These are phyloP conservation scores for Mycena capillaripes DNA, from an alignment of 768 basidiomycete species.

Conservation along the genomic window DNA sequence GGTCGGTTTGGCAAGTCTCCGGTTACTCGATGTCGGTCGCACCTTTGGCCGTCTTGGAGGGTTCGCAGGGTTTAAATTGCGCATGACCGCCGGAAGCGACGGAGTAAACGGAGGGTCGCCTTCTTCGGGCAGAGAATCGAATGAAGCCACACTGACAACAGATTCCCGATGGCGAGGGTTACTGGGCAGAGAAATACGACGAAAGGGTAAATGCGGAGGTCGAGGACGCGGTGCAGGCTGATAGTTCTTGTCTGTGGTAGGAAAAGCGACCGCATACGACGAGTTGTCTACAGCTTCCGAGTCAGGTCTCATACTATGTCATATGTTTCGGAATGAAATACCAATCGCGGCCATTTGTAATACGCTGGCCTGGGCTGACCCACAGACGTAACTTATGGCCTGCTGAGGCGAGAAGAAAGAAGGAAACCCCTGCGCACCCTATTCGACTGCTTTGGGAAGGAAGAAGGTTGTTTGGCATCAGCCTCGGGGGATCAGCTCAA, in stretches of 20 bases:
- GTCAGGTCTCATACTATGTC: conserved; percentile 19
- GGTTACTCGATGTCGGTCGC: conserved; percentile 53
- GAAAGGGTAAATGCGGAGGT: conserved; percentile 69
- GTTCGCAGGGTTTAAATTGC: conserved; percentile 44
- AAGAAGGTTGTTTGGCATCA: not conserved
- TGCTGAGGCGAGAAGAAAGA: not conserved
- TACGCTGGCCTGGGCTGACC: not conserved
- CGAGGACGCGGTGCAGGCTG: conserved; percentile 52
- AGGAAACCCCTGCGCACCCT: not conserved
- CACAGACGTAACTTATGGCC: not conserved
- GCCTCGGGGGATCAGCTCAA: not conserved
- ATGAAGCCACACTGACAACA: conserved; percentile 78
- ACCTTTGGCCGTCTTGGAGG: conserved; percentile 46
- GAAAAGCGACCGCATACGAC: conserved; percentile 36
- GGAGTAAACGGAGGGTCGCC: conserved; percentile 41
- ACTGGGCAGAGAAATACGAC: conserved; percentile 73
- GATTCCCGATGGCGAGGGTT: conserved; percentile 72
- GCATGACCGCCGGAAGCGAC: conserved; percentile 49
- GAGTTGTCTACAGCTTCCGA: conserved; percentile 19
- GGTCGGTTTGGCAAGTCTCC: conserved; percentile 55
- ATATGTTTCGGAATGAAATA: conserved; percentile 30
- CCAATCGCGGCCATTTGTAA: conserved; percentile 33
- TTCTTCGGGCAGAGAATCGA: conserved; percentile 76
- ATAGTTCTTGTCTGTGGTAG: conserved; percentile 37
- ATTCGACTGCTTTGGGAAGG: not conserved